Evolutionary conservation across 176 grass and related monocot genomes (phyloP), one percentile per base, ranked within the genome.

Genomic region (Calamus simplicifolius): DNA sequence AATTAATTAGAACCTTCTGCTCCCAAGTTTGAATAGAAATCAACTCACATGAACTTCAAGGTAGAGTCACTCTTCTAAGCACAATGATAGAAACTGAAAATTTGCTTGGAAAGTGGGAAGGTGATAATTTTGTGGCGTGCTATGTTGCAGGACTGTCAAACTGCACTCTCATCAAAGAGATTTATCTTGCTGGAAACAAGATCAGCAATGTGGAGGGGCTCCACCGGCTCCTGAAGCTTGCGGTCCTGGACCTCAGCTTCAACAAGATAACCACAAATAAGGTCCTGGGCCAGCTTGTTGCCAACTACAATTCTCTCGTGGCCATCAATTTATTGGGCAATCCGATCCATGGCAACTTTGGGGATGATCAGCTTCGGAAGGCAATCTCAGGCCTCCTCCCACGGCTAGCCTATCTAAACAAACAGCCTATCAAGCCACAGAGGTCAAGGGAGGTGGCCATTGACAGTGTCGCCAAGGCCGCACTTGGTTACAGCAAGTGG

Each of bases 181-280:
- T 97, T 4, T 97, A 85, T 75, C 84, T 97, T 13, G 81, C 81
- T 48, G 93, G 93, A 27, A 97, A 97, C 72, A 92, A 91, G 85
- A 85, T 97, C 58, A 83, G 87, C 50, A 78, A 85, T 25, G 87
- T 88, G 6, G 93, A 97, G 31, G 93, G 93, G 2, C 80, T 97
- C 5, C 87, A 97, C 78, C 80, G 87, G 0, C 81, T 92, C 61
- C 85, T 88, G 4, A 97, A 92, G 78, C 75, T 97, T 3, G 70
- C 79, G 2, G 73, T 92, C 3, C 75, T 97, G 23, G 93, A 97
- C 69, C 51, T 92, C 54, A 85, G 93, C 74, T 88, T 83, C 81
- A 92, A 88, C 69, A 78, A 68, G 73, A 71, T 97, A 57, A 97
- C 78, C 6, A 97, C 87, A 18, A 30, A 84, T 21, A 97, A 68